Percentiles rank a stretch among this genome's conserved stretches.
phyloP scores from a whole-genome alignment of 441 rosid species.

The Aleurites moluccanus region DNA sequence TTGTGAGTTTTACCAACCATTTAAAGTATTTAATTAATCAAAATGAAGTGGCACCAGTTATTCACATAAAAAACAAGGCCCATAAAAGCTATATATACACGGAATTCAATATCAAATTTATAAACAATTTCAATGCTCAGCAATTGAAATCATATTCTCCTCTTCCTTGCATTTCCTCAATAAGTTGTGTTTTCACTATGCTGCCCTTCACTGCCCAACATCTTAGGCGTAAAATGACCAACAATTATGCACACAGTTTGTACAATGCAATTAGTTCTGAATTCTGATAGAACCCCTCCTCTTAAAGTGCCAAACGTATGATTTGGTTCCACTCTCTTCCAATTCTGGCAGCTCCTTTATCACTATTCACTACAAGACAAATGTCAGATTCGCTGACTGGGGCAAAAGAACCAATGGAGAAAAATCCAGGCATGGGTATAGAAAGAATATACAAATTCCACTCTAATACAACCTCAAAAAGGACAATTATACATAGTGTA shows the following conservation, averaged over 20 bases:
- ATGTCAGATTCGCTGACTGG: background rate
- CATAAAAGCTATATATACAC: background rate
- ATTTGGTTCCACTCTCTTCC: background rate
- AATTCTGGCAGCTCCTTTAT: conserved; percentile 2
- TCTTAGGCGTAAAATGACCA: background rate
- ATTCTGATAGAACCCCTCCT: background rate
- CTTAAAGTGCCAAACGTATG: background rate
- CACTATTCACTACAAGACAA: conserved; percentile 7
- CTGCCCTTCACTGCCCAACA: background rate
- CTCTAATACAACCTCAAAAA: background rate
- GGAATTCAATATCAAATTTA: background rate
- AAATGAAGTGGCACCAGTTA: background rate
- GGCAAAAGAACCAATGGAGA: background rate
- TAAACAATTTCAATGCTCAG: background rate
- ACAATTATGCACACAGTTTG: background rate
- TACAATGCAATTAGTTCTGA: background rate
- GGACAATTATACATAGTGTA: background rate
- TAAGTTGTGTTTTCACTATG: background rate
- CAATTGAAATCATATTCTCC: background rate
- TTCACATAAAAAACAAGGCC: background rate
- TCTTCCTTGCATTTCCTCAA: background rate
- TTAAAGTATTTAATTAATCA: conserved; percentile 3
- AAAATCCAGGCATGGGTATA: background rate
- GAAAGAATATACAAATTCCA: background rate
- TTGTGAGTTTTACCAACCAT: background rate